Evolutionary conservation across 768 basidiomycete genomes (phyloP).

Genomic region (Panellus pusillus): DNA sequence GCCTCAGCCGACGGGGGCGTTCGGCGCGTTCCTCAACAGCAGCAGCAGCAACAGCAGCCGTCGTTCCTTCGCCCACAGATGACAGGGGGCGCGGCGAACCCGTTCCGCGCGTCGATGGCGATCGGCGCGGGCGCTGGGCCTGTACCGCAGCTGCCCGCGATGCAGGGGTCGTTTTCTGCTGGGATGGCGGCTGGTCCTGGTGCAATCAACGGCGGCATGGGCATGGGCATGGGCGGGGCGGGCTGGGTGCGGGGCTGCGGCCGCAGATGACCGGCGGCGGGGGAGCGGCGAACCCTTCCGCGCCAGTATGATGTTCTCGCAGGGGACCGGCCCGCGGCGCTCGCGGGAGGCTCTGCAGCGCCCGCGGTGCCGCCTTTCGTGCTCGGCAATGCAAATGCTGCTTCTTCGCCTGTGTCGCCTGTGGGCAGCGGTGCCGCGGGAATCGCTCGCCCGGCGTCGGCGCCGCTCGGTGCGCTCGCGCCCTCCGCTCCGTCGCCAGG

Average conservation of each 20-base stretch:
- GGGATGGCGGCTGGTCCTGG: not conserved
- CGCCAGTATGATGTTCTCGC: constrained; percentile 70
- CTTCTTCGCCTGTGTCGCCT: not conserved
- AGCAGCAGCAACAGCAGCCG: constrained; percentile 16
- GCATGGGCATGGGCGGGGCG: too few relatives aligned
- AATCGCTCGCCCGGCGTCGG: constrained; percentile 63
- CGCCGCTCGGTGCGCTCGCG: constrained; percentile 55
- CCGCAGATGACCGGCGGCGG: constrained; percentile 57
- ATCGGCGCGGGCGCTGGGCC: not conserved
- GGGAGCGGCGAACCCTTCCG: constrained; percentile 67
- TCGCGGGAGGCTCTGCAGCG: constrained; percentile 22
- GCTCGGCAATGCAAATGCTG: constrained; percentile 4
- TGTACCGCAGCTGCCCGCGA: constrained; percentile 22
- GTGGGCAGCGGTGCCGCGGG: not conserved
- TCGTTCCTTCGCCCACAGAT: constrained; percentile 36
- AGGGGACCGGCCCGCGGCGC: constrained; percentile 59
- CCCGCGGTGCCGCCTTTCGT: constrained; percentile 19
- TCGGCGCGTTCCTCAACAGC: constrained; percentile 47
- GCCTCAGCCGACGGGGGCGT: constrained; percentile 42
- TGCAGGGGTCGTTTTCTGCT: constrained; percentile 1
- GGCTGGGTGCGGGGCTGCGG: too few relatives aligned
- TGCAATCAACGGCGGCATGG: too few relatives aligned
- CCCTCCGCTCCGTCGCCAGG: constrained; percentile 22
- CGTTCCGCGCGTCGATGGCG: constrained; percentile 27
- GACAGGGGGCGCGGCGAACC: constrained; percentile 35